Evolutionary conservation across 2,329 filamentous ascomycete species (phyloP).

Genomic region (Macrophomina phaseolina): DNA sequence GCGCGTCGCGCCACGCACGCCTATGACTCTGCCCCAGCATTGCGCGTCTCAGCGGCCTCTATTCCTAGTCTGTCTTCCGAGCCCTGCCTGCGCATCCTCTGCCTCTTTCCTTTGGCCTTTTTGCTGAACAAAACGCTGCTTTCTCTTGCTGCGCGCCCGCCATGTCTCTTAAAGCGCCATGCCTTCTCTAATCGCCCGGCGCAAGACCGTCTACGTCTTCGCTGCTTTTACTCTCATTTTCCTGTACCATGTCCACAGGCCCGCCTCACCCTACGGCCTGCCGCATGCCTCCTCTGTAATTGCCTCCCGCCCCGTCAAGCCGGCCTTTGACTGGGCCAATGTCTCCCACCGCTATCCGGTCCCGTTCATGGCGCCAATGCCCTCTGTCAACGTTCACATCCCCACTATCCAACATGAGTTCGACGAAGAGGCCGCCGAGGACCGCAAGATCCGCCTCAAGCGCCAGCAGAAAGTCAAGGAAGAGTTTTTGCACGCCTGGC

Average conservation of each 20-base stretch:
- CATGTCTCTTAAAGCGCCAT: neutral
- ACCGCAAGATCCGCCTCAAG: conserved; percentile 37
- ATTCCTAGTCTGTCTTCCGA: too few species aligned
- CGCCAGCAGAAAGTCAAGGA: conserved; percentile 46
- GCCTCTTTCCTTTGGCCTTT: neutral
- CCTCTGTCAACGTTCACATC: conserved; percentile 42
- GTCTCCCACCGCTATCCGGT: conserved; percentile 49
- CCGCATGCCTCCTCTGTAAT: neutral
- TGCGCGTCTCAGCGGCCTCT: neutral
- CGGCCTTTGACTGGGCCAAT: conserved; percentile 45
- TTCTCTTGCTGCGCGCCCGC: neutral
- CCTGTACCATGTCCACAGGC: conserved; percentile 33
- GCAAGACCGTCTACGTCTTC: conserved; percentile 36
- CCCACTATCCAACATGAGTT: conserved; percentile 51
- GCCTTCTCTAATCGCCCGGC: conserved; percentile 29
- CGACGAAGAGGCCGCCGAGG: conserved; percentile 41
- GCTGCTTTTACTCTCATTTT: conserved; percentile 34
- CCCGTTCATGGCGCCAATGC: conserved; percentile 43
- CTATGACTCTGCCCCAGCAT: neutral
- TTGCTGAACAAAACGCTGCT: neutral
- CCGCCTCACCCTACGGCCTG: neutral
- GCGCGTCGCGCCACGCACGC: conserved; percentile 3
- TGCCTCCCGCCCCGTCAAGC: neutral
- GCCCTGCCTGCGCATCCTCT: neutral
- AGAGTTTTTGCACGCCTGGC: conserved; percentile 51